Evolutionary conservation across 2,329 filamentous ascomycete genomes (phyloP).

Genomic region (Didymella arachidicola): DNA sequence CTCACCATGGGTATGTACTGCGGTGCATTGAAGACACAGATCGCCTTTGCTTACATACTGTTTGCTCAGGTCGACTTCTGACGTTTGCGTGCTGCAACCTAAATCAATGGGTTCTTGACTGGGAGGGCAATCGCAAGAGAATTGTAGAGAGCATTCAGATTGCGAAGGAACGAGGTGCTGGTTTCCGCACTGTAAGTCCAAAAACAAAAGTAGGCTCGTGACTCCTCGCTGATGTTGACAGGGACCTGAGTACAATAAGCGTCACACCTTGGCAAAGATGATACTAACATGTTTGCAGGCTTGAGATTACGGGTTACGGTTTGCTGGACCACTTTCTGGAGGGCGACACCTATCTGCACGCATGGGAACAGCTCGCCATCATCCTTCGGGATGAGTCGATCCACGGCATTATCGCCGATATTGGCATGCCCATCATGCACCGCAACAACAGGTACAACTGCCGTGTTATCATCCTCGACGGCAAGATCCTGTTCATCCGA

Average conservation of each 20-base stretch:
- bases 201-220: background rate
- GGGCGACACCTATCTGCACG: slow-evolving; percentile 36
- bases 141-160: slow-evolving; percentile 69
- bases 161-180: slow-evolving; percentile 58
- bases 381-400: slow-evolving; percentile 68
- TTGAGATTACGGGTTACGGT: slow-evolving; percentile 52
- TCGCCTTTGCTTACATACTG: background rate
- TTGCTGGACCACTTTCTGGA: slow-evolving; percentile 66
- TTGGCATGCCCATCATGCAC: slow-evolving; percentile 61
- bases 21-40: background rate
- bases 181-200: slow-evolving; percentile 53
- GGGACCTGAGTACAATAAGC: slow-evolving; percentile 16
- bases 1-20: slow-evolving; percentile 13
- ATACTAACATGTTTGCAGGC: slow-evolving; percentile 19
- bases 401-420: slow-evolving; percentile 62
- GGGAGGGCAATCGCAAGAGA: slow-evolving; percentile 66
- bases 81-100: slow-evolving; percentile 44
- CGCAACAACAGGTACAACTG: slow-evolving; percentile 69
- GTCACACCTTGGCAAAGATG: background rate
- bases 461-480: slow-evolving; percentile 69
- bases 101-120: slow-evolving; percentile 41
- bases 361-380: slow-evolving; percentile 65
- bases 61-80: slow-evolving; percentile 29
- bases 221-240: background rate
- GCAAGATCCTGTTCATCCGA: slow-evolving; percentile 73